phyloP scores from a whole-genome alignment of 148 eudicot genomes.

The Rhododendron vialii region DNA sequence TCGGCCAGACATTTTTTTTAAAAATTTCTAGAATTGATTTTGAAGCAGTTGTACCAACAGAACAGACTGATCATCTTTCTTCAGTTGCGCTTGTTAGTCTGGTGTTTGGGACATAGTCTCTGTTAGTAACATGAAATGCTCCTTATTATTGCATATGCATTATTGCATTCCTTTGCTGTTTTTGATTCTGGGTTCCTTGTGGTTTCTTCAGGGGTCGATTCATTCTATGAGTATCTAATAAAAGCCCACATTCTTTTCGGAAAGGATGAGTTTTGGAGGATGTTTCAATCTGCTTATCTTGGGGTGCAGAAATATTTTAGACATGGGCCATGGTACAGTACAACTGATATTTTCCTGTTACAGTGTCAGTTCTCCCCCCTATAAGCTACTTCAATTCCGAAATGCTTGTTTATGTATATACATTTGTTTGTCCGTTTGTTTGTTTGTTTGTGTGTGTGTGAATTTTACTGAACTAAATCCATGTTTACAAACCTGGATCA shows the following conservation, averaged over 20 bases:
- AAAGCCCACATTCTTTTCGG: conserved; percentile 94
- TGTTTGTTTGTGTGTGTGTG: not conserved
- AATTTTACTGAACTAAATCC: not conserved
- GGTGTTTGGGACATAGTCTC: not conserved
- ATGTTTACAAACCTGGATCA: not conserved
- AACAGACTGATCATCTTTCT: not conserved
- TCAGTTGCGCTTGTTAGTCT: not conserved
- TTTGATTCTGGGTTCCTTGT: conserved; percentile 1
- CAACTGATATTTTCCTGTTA: not conserved
- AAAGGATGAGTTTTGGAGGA: conserved; percentile 90
- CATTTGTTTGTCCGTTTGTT: not conserved
- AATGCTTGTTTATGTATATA: not conserved
- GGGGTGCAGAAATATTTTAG: conserved; percentile 90
- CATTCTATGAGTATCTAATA: conserved; percentile 84
- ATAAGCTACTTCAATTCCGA: not conserved
- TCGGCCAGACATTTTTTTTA: not conserved
- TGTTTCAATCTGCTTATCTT: conserved; percentile 95
- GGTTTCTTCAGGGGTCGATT: conserved; percentile 71
- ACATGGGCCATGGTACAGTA: conserved; percentile 86
- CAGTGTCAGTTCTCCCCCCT: not conserved
- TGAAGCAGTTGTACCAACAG: not conserved
- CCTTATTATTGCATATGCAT: not conserved
- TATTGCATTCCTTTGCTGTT: not conserved
- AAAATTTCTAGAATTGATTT: not conserved
- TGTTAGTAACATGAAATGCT: not conserved